Evolutionary conservation across 2,329 filamentous ascomycete species (phyloP).

Genomic region (Cercospora zeina): DNA sequence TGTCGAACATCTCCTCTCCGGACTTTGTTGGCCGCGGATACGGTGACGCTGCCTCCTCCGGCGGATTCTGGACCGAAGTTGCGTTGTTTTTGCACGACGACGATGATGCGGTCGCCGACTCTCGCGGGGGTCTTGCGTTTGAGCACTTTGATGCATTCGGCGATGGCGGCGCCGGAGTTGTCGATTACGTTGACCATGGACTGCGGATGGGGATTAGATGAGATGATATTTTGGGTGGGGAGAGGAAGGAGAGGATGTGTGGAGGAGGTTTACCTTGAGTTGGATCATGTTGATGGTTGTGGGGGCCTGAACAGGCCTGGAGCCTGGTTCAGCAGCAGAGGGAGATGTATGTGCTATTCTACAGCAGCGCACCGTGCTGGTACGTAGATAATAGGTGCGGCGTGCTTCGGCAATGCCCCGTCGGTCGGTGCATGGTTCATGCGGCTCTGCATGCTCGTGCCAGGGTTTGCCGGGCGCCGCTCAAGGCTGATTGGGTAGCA

Average conservation of each 20-base stretch:
- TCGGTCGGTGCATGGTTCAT: constrained; percentile 8
- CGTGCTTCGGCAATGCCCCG: constrained; percentile 9
- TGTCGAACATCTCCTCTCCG: constrained; percentile 95
- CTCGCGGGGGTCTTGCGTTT: constrained; percentile 85
- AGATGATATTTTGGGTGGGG: background rate
- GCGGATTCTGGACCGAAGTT: constrained; percentile 70
- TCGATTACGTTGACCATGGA: constrained; percentile 99
- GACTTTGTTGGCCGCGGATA: constrained; percentile 83
- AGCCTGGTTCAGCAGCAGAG: background rate
- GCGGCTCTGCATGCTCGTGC: constrained; percentile 6
- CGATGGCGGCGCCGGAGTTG: constrained; percentile 95
- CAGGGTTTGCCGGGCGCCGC: background rate
- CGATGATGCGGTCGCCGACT: constrained; percentile 94
- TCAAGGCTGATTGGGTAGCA: background rate
- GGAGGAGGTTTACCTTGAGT: constrained; percentile 41
- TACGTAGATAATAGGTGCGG: background rate
- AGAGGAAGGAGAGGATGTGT: background rate
- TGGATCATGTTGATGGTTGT: constrained; percentile 70
- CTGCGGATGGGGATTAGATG: constrained; percentile 50
- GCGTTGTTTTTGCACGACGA: constrained; percentile 95
- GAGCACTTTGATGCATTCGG: constrained; percentile 92
- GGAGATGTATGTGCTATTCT: background rate
- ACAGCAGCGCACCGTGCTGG: background rate
- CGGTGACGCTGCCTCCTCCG: constrained; percentile 69
- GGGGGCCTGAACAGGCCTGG: background rate